Evolutionary conservation across 164 flowering plant species (phyloP).

Genomic region (Berberis thunbergii): DNA sequence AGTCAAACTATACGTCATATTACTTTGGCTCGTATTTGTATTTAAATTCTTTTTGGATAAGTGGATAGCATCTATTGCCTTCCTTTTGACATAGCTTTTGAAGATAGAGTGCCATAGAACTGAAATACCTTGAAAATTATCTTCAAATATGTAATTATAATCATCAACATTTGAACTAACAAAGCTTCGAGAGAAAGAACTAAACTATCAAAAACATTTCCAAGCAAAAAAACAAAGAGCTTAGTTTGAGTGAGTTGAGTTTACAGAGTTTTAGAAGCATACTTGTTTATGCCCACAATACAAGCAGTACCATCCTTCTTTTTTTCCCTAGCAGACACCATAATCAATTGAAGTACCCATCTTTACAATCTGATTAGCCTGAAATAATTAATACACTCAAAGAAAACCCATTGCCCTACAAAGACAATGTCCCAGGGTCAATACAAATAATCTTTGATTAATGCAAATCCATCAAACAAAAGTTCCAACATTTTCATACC

Average conservation of each 20-base stretch:
- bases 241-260: not conserved
- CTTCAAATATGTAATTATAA: no score
- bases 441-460: not conserved
- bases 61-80: no score
- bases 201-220: not conserved
- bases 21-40: no score
- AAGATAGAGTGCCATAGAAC: no score
- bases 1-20: no score
- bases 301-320: slow-evolving; percentile 61
- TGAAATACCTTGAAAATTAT: no score
- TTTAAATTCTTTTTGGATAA: no score
- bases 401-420: slow-evolving; percentile 65
- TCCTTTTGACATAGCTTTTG: no score
- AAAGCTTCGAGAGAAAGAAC: not conserved
- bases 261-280: slow-evolving; percentile 12
- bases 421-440: not conserved
- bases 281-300: slow-evolving; percentile 59
- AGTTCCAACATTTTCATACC: slow-evolving; percentile 62
- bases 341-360: slow-evolving; percentile 72
- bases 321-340: slow-evolving; percentile 69
- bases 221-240: not conserved
- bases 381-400: slow-evolving; percentile 34
- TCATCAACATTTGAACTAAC: no score
- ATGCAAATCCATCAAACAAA: slow-evolving; percentile 12
- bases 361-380: slow-evolving; percentile 52